Percentiles rank a stretch among this genome's conserved stretches.
These are phyloP conservation scores for Suhomyces bolitotheri DNA, from an alignment of 1,139 yeast genomes.

Conservation along the genomic window DNA sequence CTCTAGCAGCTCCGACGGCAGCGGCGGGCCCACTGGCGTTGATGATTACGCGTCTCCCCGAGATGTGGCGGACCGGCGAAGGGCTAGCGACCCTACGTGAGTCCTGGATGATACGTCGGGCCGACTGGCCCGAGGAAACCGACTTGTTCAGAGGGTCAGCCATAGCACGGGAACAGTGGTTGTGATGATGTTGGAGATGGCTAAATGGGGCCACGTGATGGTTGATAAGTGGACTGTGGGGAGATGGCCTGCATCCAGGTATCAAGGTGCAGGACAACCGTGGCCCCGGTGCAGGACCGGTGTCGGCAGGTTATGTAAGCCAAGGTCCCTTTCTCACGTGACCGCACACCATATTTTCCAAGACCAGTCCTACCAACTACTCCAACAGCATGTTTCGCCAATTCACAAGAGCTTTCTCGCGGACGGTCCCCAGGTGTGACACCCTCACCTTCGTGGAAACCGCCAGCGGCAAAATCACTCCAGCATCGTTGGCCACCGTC, in stretches of 20 bases:
- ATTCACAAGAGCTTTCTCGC: constrained; percentile 32
- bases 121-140: constrained; percentile 6
- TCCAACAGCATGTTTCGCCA: constrained; percentile 21
- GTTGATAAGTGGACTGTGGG: neutral
- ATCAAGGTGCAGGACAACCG: no score
- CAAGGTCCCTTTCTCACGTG: no score
- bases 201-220: neutral
- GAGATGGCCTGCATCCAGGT: no score
- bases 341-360: neutral
- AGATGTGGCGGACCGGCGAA: constrained; percentile 35
- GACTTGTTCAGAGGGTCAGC: constrained; percentile 7
- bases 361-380: neutral
- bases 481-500: constrained; percentile 67
- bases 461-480: constrained; percentile 51
- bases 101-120: constrained; percentile 4
- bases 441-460: constrained; percentile 80
- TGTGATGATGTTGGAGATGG: neutral
- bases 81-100: constrained; percentile 28
- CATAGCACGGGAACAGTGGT: constrained; percentile 1
- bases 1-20: constrained; percentile 12
- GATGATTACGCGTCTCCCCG: constrained; percentile 31
- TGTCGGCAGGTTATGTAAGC: no score
- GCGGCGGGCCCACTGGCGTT: neutral
- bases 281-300: no score
- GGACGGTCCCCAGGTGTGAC: constrained; percentile 27